Evolutionary conservation across 176 grass and related monocot genomes (phyloP).

Genomic region (Triticum dicoccoides): DNA sequence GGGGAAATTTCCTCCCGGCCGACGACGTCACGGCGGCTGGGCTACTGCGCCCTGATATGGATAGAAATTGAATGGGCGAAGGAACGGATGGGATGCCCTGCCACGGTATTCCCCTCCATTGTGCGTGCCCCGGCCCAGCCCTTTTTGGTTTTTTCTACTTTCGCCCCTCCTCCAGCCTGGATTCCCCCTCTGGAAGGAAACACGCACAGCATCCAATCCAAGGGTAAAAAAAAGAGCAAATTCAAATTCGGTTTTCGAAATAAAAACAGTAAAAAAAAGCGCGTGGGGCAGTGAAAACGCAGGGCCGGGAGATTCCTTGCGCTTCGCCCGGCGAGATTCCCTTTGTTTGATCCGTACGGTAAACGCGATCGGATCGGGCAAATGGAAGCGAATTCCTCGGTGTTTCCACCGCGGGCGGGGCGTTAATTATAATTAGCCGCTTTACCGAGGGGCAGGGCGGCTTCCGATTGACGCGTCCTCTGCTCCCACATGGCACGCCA

Average conservation of each 20-base stretch:
- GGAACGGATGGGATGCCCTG: slow-evolving; percentile 13
- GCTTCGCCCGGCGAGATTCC: slow-evolving; percentile 10
- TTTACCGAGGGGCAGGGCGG: slow-evolving; percentile 34
- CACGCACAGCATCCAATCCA: not conserved
- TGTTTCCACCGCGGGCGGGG: slow-evolving; percentile 8
- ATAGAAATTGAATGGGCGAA: slow-evolving; percentile 14
- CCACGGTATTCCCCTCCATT: slow-evolving; percentile 16
- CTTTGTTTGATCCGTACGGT: slow-evolving; percentile 12
- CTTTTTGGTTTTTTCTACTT: not conserved
- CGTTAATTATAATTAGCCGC: slow-evolving; percentile 24
- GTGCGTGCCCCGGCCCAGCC: not conserved
- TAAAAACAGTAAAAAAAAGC: not conserved
- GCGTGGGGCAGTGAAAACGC: not conserved
- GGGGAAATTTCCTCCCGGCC: slow-evolving; percentile 23
- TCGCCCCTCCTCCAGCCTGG: slow-evolving; percentile 14
- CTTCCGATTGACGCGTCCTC: slow-evolving; percentile 12
- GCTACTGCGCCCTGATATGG: not conserved
- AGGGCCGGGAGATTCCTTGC: not conserved
- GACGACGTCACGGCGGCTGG: not conserved
- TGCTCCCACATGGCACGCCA: slow-evolving; percentile 27
- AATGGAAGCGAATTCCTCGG: slow-evolving; percentile 32
- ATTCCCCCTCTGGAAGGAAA: slow-evolving; percentile 19
- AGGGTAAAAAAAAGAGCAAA: no score
- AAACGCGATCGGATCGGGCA: not conserved
- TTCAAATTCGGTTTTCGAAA: no score